These are phyloP conservation scores for Oryza officinalis DNA, from an alignment of 176 grass and related monocot species.

Conservation along the genomic window DNA sequence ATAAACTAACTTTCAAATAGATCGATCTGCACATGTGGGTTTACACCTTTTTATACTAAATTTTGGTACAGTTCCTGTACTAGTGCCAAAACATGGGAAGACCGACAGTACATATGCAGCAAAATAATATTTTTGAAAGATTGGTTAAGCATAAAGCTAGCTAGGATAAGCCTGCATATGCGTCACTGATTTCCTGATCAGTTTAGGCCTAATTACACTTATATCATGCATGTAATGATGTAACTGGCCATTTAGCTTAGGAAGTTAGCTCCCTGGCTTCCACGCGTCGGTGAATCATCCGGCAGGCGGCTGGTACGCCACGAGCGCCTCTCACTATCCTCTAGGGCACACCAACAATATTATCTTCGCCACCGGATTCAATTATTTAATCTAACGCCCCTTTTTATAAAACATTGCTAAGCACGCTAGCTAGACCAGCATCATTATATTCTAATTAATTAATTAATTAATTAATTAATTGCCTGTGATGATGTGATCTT, in stretches of 20 bases:
- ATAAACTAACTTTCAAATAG: not conserved
- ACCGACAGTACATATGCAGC: not conserved
- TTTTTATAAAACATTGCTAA: constrained; percentile 37
- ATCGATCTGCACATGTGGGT: not conserved
- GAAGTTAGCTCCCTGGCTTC: not conserved
- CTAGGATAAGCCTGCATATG: not conserved
- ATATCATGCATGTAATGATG: not conserved
- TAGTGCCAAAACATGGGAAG: not conserved
- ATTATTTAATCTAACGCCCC: constrained; percentile 21
- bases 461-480: not conserved
- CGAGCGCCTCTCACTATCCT: constrained; percentile 7
- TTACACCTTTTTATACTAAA: not conserved
- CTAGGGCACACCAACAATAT: constrained; percentile 46
- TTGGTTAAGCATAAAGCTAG: not conserved
- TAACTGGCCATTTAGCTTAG: not conserved
- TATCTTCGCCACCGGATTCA: constrained; percentile 45
- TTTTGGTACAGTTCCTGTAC: not conserved
- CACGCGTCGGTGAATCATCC: constrained; percentile 41
- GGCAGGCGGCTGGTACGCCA: constrained; percentile 44
- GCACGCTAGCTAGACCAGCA: constrained; percentile 34
- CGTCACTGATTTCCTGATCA: not conserved
- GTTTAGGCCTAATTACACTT: not conserved
- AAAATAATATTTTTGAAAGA: not conserved
- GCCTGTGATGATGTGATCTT: not conserved
- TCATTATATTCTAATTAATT: not conserved